These are phyloP conservation scores for Hippophae gyantsensis DNA, from an alignment of 306 rosid species.

Conservation along the genomic window DNA sequence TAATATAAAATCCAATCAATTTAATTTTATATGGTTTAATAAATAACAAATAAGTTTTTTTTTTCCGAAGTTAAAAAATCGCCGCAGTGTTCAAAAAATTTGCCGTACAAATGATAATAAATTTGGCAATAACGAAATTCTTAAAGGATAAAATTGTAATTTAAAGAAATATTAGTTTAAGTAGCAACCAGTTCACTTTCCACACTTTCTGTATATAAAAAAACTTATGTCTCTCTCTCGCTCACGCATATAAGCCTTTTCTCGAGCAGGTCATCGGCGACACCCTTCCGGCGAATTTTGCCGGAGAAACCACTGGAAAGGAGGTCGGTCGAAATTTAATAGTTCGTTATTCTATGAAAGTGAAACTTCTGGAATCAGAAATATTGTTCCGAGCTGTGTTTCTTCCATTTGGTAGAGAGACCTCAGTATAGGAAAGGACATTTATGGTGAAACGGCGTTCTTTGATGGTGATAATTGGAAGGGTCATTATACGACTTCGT, in stretches of 20 bases:
- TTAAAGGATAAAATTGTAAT: too few species aligned
- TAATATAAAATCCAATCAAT: too few species aligned
- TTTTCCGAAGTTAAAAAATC: too few species aligned
- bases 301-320: constrained; percentile 26
- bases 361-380: neutral
- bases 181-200: too few species aligned
- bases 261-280: constrained; percentile 7
- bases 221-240: constrained; percentile 6
- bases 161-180: too few species aligned
- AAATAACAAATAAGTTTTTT: too few species aligned
- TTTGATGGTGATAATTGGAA: constrained; percentile 27
- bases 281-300: constrained; percentile 29
- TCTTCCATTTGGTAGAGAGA: neutral
- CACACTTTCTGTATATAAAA: too few species aligned
- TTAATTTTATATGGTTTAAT: too few species aligned
- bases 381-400: neutral
- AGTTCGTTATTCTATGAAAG: too few species aligned
- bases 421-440: neutral
- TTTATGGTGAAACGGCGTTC: constrained; percentile 57
- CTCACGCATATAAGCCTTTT: constrained; percentile 1
- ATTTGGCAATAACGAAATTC: too few species aligned
- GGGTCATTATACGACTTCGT: constrained; percentile 24
- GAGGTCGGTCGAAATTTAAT: neutral
- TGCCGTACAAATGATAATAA: too few species aligned
- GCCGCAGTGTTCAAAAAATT: too few species aligned